These are phyloP conservation scores for Stagonosporopsis cucurbitacearum DNA, from an alignment of 2,329 filamentous ascomycete species.

Conservation along the genomic window DNA sequence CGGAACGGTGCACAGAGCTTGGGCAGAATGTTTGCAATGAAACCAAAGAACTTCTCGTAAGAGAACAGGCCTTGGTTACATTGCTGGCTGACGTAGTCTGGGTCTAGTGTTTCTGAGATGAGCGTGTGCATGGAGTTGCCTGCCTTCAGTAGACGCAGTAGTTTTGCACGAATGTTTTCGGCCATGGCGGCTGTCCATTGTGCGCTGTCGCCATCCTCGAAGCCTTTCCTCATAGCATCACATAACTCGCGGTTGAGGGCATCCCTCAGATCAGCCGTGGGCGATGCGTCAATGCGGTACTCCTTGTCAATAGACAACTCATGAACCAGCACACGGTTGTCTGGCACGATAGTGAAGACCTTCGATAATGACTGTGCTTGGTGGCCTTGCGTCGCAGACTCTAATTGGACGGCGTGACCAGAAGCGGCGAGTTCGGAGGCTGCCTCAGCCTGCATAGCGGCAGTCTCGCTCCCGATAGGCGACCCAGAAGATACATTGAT, in stretches of 20 bases:
- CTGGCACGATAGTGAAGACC: slow-evolving; percentile 68
- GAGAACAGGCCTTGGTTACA: slow-evolving; percentile 77
- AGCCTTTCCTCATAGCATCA: slow-evolving; percentile 66
- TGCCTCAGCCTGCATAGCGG: slow-evolving; percentile 47
- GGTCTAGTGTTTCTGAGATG: slow-evolving; percentile 77
- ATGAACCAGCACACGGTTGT: slow-evolving; percentile 77
- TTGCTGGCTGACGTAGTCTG: slow-evolving; percentile 72
- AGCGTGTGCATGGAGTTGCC: slow-evolving; percentile 76
- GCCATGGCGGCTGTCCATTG: slow-evolving; percentile 74
- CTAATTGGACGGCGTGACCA: slow-evolving; percentile 19
- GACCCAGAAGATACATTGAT: slow-evolving; percentile 49
- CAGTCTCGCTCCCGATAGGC: slow-evolving; percentile 34
- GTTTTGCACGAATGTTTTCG: slow-evolving; percentile 72
- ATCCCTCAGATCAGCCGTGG: slow-evolving; percentile 64
- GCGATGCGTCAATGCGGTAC: slow-evolving; percentile 69
- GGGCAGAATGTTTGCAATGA: slow-evolving; percentile 76
- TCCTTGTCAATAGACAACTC: slow-evolving; percentile 81
- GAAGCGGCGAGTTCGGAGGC: slow-evolving; percentile 40
- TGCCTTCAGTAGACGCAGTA: slow-evolving; percentile 73
- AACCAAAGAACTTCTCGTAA: slow-evolving; percentile 79
- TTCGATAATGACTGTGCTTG: slow-evolving; percentile 56
- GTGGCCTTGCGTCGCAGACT: slow-evolving; percentile 35
- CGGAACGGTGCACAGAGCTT: slow-evolving; percentile 81
- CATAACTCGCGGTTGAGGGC: slow-evolving; percentile 66
- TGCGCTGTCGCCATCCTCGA: slow-evolving; percentile 69